A percentile compares a stretch with the other conserved stretches of the same genome.
Evolutionary conservation across 176 grass and related monocot species (phyloP).

Genomic region (maize (Zea mays)): Zm-B73-REFERENCE-NAM-5.0 NC_050103.1:23281001-23281500

Average conservation of each 20-base stretch:
- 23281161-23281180: neutral
- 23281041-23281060: neutral
- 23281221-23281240: neutral
- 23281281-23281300: neutral
- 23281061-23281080: neutral
- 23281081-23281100: neutral
- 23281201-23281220: neutral
- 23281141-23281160: conserved; percentile 18
- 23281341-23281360: conserved; percentile 28
- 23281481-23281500: neutral
- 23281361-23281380: conserved; percentile 2
- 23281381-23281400: neutral
- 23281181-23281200: neutral
- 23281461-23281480: no score
- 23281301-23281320: neutral
- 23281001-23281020: neutral
- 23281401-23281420: conserved; percentile 30
- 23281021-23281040: conserved; percentile 12
- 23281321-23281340: conserved; percentile 6
- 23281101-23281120: conserved; percentile 4
- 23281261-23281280: neutral
- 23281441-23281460: neutral
- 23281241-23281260: no score
- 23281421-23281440: conserved; percentile 36
- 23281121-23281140: conserved; percentile 20